Percentiles rank a stretch among this genome's conserved stretches.
phyloP scores from a whole-genome alignment of 1,284 basidiomycete genomes.

The Athelia psychrophila region DNA sequence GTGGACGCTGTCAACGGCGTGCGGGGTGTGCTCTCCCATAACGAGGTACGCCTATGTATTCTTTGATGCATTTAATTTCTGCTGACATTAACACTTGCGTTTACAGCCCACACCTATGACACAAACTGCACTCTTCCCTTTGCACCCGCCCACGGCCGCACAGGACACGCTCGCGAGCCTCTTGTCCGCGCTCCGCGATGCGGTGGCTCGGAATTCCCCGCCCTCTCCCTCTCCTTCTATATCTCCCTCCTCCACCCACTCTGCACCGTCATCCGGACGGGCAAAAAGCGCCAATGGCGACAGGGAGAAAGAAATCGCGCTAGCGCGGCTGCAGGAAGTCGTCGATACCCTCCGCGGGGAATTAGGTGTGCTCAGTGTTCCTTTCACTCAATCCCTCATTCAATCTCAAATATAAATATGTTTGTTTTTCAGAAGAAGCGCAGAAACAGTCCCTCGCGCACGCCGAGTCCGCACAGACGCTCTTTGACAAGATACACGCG shows the following conservation, averaged over 20 bases:
- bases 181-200: constrained; percentile 42
- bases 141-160: constrained; percentile 49
- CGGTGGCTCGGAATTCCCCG: constrained; percentile 17
- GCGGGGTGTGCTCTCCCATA: constrained; percentile 50
- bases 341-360: constrained; percentile 51
- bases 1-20: constrained; percentile 70
- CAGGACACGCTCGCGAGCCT: constrained; percentile 49
- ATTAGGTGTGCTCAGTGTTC: constrained; percentile 42
- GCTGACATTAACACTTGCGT: constrained; percentile 10
- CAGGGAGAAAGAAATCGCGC: constrained; percentile 36
- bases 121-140: constrained; percentile 56
- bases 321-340: constrained; percentile 42
- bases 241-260: too few species aligned
- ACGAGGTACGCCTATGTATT: constrained; percentile 37
- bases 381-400: constrained; percentile 1
- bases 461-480: constrained; percentile 42
- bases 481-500: constrained; percentile 49
- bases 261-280: too few species aligned
- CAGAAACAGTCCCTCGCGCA: constrained; percentile 44
- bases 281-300: too few species aligned
- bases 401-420: constrained; percentile 2
- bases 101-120: constrained; percentile 45
- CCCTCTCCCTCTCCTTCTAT: constrained; percentile 9
- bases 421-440: constrained; percentile 38
- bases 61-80: neutral